Base-by-base conservation (phyloP, 2,329 filamentous ascomycete genomes). In the Stagonosporopsis vannaccii region DNA sequence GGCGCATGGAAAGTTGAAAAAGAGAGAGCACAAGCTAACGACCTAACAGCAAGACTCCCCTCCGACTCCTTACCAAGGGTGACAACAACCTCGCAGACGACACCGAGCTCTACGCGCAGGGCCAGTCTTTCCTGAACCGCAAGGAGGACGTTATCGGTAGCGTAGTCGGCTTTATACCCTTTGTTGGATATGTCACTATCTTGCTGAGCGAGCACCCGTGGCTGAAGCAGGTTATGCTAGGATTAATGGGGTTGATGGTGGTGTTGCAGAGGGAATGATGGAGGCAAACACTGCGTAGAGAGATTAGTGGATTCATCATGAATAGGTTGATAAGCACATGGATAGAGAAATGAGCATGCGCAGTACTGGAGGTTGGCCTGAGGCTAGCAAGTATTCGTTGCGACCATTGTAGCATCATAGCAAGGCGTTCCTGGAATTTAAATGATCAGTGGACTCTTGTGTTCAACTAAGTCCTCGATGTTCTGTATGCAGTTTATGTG, bases 41-140 rank as follows among this genome's bases (percentile, higher is more conserved):
- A 15, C 8, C 4, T 19, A 9, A 25, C 58, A 84, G 81, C 52
- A 69, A 73, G 63, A 77, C 78, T 39, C 81, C 82, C 15, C 75
- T 85, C 30, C 79, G 91, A 72, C 85, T 99, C 19, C 85, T 99
- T 53, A 99, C 95, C 30, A 99, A 99, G 79, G 95, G 95, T 65
- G 95, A 99, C 79, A 99, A 98, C 82, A 99, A 99, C 75, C 78
- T 87, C 7, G 90, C 91, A 37, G 94, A 98, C 76, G 95, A 99
- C 75, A 96, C 92, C 15, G 93, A 97, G 74, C 84, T 90, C 17
- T 97, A 97, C 75, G 93, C 95, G 2, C 81, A 82, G 35, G 91
- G 90, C 17, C 94, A 99, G 78, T 90, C 91, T 72, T 96, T 91
- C 75, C 83, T 99, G 41, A 88, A 90, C 74, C 86, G 95, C 56